Percentiles rank a stretch among this genome's conserved stretches.
phyloP scores from a whole-genome alignment of 768 basidiomycete species.

The Mycena albidolilacea region DNA sequence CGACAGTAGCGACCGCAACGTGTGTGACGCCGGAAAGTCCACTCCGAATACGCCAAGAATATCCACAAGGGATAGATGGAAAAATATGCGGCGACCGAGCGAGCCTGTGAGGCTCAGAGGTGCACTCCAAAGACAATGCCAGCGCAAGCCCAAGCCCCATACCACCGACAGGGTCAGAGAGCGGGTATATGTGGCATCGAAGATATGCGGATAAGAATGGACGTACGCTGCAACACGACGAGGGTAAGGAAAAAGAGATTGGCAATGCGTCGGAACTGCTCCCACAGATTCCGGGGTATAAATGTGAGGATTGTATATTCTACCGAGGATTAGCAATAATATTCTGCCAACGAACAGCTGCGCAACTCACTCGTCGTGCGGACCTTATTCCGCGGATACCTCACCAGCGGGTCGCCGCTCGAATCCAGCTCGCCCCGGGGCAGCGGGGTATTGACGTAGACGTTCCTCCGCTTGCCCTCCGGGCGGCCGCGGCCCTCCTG shows the following conservation, averaged over 20 bases:
- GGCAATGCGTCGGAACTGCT: constrained; percentile 94
- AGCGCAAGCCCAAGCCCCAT: no score
- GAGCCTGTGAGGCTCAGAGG: no score
- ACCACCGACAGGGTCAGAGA: no score
- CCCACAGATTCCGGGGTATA: constrained; percentile 93
- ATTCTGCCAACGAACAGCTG: neutral
- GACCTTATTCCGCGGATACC: constrained; percentile 95
- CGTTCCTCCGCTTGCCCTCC: constrained; percentile 65
- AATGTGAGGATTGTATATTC: constrained; percentile 95
- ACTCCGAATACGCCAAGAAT: no score
- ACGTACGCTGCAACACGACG: constrained; percentile 83
- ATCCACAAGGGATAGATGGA: no score
- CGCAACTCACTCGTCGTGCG: constrained; percentile 86
- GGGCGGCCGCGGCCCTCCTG: neutral
- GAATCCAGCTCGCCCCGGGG: constrained; percentile 75
- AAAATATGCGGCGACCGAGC: no score
- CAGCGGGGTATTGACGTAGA: constrained; percentile 86
- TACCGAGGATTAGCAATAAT: constrained; percentile 46
- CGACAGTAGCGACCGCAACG: no score
- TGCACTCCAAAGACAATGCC: no score
- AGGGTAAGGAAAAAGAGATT: constrained; percentile 93
- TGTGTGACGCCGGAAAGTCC: no score
- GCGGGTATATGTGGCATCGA: no score
- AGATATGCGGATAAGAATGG: no score
- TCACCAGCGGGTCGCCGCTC: constrained; percentile 81